Base-by-base conservation (phyloP, 2,329 filamentous ascomycete species). In the Pyrenochaeta sp. region DNA sequence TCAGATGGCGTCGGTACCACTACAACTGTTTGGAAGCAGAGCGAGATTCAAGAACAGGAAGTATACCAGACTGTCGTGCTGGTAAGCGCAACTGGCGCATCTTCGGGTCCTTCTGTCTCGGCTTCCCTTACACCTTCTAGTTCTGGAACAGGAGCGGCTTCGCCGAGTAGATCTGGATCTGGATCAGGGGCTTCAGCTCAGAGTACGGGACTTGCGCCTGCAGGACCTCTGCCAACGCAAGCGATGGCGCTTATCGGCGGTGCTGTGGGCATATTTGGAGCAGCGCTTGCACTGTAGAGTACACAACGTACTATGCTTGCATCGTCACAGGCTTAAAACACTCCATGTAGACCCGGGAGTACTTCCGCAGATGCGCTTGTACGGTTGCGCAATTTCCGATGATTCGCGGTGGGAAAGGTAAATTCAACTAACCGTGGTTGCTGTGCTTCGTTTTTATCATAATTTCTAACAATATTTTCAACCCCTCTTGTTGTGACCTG, bases 261-360 rank as follows among this genome's bases (percentile, higher is more conserved):
- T 58, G 70, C 64, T 42, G 64, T 58, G 15, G 68, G 68, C 51
- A 47, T 68, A 3, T 46, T 71, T 22, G 68, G 61, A 48, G 68
- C 65, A 22, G 69, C 65, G 25, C 53, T 74, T 52, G 69, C 65
- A 19, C 55, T 72, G 43, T 73, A 65, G 59, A 12, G 13, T 47
- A 13, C 6, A 47, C 22, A 19, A 5, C 8, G 13, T 19, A 19
- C 13, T 19, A n/a, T 19, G 8, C 8, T 4, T 19, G n/a, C 36
- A 13, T 8, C 13, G 4, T 19, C 13, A 19, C 13, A 15, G 12
- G 13, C 9, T 36, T 36, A 4, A 3, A 36, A 4, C 34, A 10
- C 8, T 36, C 34, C 8, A 30, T 19, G 19, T 19, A 19, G 19
- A 19, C 19, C 19, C 19, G 19, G 19, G 19, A 19, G 19, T 19